Base-by-base conservation (phyloP, 768 basidiomycete species). In the Phallus indusiatus region DNA sequence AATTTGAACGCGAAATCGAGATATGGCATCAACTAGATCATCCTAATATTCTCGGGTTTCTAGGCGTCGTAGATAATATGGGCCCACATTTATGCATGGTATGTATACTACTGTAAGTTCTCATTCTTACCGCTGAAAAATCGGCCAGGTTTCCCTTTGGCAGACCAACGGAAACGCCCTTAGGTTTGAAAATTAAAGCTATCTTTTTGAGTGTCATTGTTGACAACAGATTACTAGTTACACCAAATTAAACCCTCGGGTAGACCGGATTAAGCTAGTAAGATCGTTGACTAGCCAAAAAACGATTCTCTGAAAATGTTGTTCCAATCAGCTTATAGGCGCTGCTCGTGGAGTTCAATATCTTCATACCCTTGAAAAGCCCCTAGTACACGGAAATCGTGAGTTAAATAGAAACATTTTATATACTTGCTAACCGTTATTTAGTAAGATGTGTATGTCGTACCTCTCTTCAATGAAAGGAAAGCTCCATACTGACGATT, bases 371-470 rank as follows among this genome's bases (percentile, higher is more conserved):
- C 68, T 73, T 47, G 73, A 74, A 24, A 72, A 83, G 12, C 49
- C 61, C 9, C 37, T 64, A 24, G 76, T 83, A 16, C 83, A 85
- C 60, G 84, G 84, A 24, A 79, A 84, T 67, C 69, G 84, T 84
- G 64, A 69, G 83, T 71, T 1, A 52, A 35, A 8, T 53, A 51
- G 42, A 36, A 28, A 33, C n/a, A 52, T 20, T 24, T 20, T 36
- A 35, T 63, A 60, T 51, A 65, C n/a, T 24, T 46, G 48, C 47
- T 47, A 55, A 56, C n/a, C 52, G 37, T 55, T 56, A 37, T 28
- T 18, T 35, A 84, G 82, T 84, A 55, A 82, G 82, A 79, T 83
- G 82, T 62, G 83, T 83, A 69, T 63, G 81, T n/a, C n/a, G 21
- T n/a, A n/a, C 12, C 3, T 24, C 74, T 12, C 5, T 17, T 42